Base-by-base conservation (phyloP, 164 flowering plant genomes). In the Akebia trifoliata region DNA sequence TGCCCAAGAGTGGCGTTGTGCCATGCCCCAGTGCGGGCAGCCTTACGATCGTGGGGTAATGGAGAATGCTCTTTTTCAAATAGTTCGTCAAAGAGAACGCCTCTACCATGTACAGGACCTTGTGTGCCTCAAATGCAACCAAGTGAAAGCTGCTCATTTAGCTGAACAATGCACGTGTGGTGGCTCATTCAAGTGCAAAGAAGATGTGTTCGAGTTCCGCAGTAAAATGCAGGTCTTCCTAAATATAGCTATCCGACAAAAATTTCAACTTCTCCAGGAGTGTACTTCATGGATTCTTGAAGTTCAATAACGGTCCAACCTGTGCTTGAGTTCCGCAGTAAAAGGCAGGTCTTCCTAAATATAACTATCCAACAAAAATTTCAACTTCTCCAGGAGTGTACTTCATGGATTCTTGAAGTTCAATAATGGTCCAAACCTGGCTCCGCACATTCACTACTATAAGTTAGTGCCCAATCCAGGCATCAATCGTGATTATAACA, bases 21-120 rank as follows among this genome's bases (percentile, higher is more conserved):
- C 78, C n/a, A 85, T 86, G 61, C 82, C 94, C 38, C 96, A 90
- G 48, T 93, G 97, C 63, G 95, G 96, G 43, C 97, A 93, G 65
- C 96, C 90, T 11, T 90, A 90, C 62, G 82, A 87, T 57, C 80
- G 86, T 8, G 96, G 86, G 64, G 76, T 70, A 42, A 84, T 93
- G 89, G 97, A 90, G 71, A 93, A 93, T 69, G 65, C 92, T 42
- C 95, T 93, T 56, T 77, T 93, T 54, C 99, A 93, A 60, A 83
- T 90, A 48, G 83, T 86, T 17, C 64, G 97, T 15, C 96, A 87
- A 65, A 78, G 99, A 66, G 99, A 90, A 55, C 85, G 89, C 4
- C 80, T 84, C 18, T 93, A 86, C 73, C 97, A 90, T 67, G 60
- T 90, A 54, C 97, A 93, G 66, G 99, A 93, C 66, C 76, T 93